Evolutionary conservation across 768 basidiomycete species (phyloP), one percentile per base, ranked within the genome.

Genomic region (Leccinum incarnatum): DNA sequence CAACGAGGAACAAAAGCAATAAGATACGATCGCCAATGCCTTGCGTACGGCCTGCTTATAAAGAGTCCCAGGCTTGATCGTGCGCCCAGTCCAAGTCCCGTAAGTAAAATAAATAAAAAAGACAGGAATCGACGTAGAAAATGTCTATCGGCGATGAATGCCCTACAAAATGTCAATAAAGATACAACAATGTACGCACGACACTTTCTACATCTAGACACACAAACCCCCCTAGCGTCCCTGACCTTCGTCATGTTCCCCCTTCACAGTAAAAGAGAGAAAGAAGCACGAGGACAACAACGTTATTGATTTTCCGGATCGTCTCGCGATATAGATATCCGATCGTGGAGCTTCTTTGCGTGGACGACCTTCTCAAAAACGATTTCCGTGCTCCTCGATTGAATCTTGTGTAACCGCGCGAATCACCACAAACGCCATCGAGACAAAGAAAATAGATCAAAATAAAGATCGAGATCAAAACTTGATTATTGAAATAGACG

Each of bases 311-410:
- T 45, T 19, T 53, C 30, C 2, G n/a, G 9, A 23, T 40, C 45
- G 15, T 52, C 55, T 32, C 45, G 52, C 23, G 48, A 9, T n/a
- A 62, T 54, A 8, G 56, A 55, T 10, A 53, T 42, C 14, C 17
- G 64, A 51, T 60, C 49, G 27, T 56, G 59, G 7, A 59, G 17
- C 49, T 62, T 69, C 34, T 65, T 69, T 19, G 21, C 50, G 34
- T 49, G 40, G 40, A 42, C 49, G 21, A 67, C 54, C 6, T 59
- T 54, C 49, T 69, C 67, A 32, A 68, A 68, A 11, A 62, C 32
- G 27, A 69, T 58, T 8, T 67, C 67, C 3, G 68, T 62, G 14
- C 56, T 61, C 51, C 65, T 61, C 19, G 62, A 37, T 34, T 8
- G 42, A 36, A 45, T 55, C 68, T 67, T 19, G 40, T 42, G 1